Base-by-base conservation (phyloP, 768 basidiomycete species). In the Lentinus tigrinus region DNA sequence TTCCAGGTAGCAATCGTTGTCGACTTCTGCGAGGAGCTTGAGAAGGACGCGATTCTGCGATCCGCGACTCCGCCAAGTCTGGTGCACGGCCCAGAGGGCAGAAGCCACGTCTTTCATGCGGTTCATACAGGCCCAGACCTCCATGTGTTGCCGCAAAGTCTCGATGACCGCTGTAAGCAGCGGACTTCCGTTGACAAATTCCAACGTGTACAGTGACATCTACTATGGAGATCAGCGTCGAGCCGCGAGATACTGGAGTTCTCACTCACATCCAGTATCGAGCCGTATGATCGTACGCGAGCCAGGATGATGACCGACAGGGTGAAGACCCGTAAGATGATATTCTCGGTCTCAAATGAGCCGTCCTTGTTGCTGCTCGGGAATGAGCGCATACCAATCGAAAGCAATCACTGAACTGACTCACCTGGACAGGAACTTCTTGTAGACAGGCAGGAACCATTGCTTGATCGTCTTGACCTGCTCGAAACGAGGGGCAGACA, bases 81-180 rank as follows among this genome's bases (percentile, higher is more conserved):
- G 78, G 65, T 91, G 84, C 3, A 86, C 81, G 27, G 77, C 70
- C 64, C 85, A 83, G 23, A 93, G 78, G 0, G 87, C 80, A 7
- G 74, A 71, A 2, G 85, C 77, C 52, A 93, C 85, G 0, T 66
- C 72, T 19, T 75, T 73, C 59, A 81, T 80, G 11, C 73, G 79
- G 64, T 89, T 79, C 85, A 93, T 89, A 58, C 87, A 89, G 13
- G 82, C 81, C 91, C 90, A 93, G 47, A 92, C 85, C 21, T 82
- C 80, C 11, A 82, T 79, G 64, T 87, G 87, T 7, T 87, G 83
- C 58, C 84, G 81, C n/a, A 93, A 76, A 4, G 84, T 85, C 61
- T 88, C 85, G n/a, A 91, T 78, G 1, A 89, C 80, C 0, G 82
- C 81, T 3, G 77, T 76, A 26, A 91, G 75, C 7, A 85, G 72